Evolutionary conservation across 1,284 basidiomycete species (phyloP).

Genomic region (Cryptococcus hybrid): DNA sequence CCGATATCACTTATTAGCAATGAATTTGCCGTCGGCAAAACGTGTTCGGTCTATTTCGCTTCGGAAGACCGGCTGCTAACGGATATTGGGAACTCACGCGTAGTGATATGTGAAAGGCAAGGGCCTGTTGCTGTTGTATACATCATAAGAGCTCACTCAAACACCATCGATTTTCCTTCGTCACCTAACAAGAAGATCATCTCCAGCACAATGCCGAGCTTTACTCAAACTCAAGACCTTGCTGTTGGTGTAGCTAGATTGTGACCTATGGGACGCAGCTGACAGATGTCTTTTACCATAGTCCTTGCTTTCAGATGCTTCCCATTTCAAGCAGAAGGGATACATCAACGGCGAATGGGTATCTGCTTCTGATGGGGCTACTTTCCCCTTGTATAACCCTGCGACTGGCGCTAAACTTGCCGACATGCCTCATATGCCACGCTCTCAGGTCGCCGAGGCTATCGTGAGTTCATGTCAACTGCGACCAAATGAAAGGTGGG

Average conservation of each 20-base stretch:
- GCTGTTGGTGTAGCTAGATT: not conserved
- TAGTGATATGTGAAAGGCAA: no score
- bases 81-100: no score
- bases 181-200: no score
- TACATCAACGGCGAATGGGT: conserved; percentile 81
- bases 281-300: not conserved
- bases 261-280: not conserved
- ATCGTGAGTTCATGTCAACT: conserved; percentile 2
- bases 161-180: no score
- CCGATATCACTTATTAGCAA: no score
- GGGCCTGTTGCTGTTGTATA: no score
- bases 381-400: conserved; percentile 63
- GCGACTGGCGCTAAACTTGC: conserved; percentile 9
- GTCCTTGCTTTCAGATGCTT: conserved; percentile 62
- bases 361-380: conserved; percentile 66
- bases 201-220: not conserved
- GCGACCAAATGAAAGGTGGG: not conserved
- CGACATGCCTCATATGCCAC: conserved; percentile 13
- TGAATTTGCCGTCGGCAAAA: no score
- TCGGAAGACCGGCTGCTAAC: no score
- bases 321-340: conserved; percentile 70
- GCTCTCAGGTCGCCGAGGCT: conserved; percentile 11
- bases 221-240: conserved; percentile 6
- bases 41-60: no score
- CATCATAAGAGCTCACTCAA: no score